phyloP scores from a whole-genome alignment of 495 filamentous ascomycete species.

The Aspergillus egyptiacus region DNA sequence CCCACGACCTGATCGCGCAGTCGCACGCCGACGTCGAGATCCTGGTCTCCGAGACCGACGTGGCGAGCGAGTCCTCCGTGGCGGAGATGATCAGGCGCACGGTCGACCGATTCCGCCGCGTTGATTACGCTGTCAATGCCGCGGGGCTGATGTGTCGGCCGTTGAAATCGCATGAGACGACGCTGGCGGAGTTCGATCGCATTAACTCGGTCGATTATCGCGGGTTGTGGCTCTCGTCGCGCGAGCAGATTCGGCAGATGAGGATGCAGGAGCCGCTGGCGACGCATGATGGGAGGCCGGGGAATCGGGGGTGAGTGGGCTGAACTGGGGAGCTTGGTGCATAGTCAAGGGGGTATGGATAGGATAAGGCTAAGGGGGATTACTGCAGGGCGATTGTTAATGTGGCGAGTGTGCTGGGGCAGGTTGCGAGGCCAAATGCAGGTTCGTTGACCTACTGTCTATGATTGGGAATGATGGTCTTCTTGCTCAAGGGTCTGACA shows the following conservation, averaged over 20 bases:
- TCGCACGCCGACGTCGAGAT: neutral
- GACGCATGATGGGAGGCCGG: slow-evolving; percentile 1
- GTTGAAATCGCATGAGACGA: neutral
- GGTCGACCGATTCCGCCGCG: neutral
- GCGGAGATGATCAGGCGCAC: neutral
- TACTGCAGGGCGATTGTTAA: neutral
- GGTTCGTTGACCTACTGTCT: no score
- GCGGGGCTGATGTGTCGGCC: neutral
- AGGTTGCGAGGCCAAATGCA: neutral
- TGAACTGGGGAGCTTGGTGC: no score
- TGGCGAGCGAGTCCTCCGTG: neutral
- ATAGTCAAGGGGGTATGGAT: no score
- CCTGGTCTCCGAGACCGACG: neutral
- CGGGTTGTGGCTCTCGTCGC: neutral
- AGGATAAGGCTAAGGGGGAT: no score
- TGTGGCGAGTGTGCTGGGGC: neutral
- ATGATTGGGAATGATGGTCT: no score
- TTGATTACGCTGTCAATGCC: slow-evolving; percentile 1
- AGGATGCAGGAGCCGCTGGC: neutral
- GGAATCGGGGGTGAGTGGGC: neutral
- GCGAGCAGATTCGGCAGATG: neutral
- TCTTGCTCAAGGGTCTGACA: no score
- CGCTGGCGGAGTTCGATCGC: neutral
- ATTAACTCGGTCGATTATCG: neutral
- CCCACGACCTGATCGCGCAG: neutral